Percentiles rank a stretch among this genome's conserved stretches.
These are phyloP conservation scores for Ascochyta viciae-villosae DNA, from an alignment of 2,329 filamentous ascomycete genomes.

Conservation along the genomic window DNA sequence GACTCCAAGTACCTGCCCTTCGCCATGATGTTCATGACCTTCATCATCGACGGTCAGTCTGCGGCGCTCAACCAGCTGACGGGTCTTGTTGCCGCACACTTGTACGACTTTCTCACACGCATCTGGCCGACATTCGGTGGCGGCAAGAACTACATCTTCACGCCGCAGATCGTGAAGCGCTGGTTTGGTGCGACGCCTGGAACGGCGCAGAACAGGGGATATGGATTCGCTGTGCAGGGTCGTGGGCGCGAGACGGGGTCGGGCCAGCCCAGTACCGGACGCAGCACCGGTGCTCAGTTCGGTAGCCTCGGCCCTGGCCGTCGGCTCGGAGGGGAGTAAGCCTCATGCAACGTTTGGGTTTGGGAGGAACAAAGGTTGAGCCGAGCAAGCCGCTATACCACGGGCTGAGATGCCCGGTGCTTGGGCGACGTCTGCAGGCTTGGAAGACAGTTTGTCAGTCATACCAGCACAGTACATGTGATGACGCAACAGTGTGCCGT, in stretches of 20 bases:
- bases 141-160: slow-evolving; percentile 77
- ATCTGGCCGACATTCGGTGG: slow-evolving; percentile 90
- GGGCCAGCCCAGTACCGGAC: slow-evolving; percentile 27
- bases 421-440: neutral
- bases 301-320: slow-evolving; percentile 41
- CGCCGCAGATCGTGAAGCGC: slow-evolving; percentile 73
- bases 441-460: neutral
- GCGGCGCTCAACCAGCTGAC: slow-evolving; percentile 70
- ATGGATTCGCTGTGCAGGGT: slow-evolving; percentile 67
- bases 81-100: slow-evolving; percentile 85
- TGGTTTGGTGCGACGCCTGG: slow-evolving; percentile 65
- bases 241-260: slow-evolving; percentile 26
- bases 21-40: slow-evolving; percentile 76
- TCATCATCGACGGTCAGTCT: slow-evolving; percentile 69
- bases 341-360: too few species aligned
- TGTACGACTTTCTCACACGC: slow-evolving; percentile 88
- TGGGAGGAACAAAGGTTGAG: neutral
- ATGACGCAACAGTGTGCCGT: neutral
- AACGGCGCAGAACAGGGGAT: slow-evolving; percentile 57
- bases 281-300: slow-evolving; percentile 37
- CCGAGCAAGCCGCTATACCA: neutral
- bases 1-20: slow-evolving; percentile 83
- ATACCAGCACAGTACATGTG: neutral
- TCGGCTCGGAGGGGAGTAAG: slow-evolving; percentile 35
- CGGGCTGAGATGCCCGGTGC: neutral